Evolutionary conservation across 2,329 filamentous ascomycete genomes (phyloP).

Genomic region (Exophiala spinifera): DNA sequence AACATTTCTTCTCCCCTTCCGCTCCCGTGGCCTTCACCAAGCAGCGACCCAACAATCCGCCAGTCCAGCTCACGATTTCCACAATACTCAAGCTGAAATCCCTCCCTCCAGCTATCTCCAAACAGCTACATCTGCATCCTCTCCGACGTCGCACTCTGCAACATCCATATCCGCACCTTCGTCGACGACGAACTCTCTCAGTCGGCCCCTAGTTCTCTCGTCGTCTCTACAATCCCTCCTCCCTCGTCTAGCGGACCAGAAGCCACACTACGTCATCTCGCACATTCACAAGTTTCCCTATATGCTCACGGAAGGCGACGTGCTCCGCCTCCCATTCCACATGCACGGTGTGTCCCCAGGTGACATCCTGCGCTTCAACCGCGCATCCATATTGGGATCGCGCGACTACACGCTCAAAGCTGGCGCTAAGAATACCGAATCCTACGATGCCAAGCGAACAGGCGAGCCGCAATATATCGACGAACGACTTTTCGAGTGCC

Average conservation of each 20-base stretch:
- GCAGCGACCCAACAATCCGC: conserved; percentile 21
- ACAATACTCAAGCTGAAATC: conserved; percentile 32
- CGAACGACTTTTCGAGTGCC: conserved; percentile 77
- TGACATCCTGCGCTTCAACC: conserved; percentile 82
- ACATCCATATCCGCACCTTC: conserved; percentile 14
- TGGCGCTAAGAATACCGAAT: conserved; percentile 44
- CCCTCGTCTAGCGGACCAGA: conserved; percentile 43
- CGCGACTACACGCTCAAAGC: conserved; percentile 88
- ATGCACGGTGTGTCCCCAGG: conserved; percentile 75
- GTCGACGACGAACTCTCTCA: conserved; percentile 11
- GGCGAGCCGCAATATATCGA: conserved; percentile 61
- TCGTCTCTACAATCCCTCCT: conserved; percentile 43
- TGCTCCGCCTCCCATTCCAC: conserved; percentile 72
- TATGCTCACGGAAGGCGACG: conserved; percentile 61
- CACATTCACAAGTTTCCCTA: conserved; percentile 51
- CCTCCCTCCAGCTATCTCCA: conserved; percentile 27
- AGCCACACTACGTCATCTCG: conserved; percentile 47
- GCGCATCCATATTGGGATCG: conserved; percentile 76
- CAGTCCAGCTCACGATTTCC: conserved; percentile 29
- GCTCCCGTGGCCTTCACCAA: conserved; percentile 42
- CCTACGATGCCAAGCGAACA: conserved; percentile 25
- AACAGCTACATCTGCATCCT: conserved; percentile 16
- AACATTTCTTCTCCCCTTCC: conserved; percentile 32
- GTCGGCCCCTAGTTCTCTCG: conserved; percentile 39
- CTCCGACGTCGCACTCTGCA: conserved; percentile 25